phyloP scores from a whole-genome alignment of 768 basidiomycete species.

The Pulveroboletus ravenelii region DNA sequence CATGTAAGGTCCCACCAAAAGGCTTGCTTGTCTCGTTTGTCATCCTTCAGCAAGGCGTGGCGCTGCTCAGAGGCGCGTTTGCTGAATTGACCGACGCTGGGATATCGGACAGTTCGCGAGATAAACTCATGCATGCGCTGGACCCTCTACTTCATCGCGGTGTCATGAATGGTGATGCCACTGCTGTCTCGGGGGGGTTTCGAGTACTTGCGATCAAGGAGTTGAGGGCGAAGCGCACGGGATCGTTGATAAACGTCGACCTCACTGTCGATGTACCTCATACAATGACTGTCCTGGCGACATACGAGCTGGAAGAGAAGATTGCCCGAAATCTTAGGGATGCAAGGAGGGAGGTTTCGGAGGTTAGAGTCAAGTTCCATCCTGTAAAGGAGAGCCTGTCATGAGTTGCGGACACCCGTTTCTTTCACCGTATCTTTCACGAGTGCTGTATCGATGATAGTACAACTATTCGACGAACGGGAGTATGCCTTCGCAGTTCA shows the following conservation, averaged over 20 bases:
- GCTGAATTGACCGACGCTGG: constrained; percentile 83
- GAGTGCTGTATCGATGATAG: neutral
- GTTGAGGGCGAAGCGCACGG: constrained; percentile 70
- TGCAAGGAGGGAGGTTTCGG: constrained; percentile 61
- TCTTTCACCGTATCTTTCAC: neutral
- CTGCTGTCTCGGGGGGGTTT: neutral
- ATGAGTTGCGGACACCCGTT: constrained; percentile 1
- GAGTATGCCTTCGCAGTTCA: too few species aligned
- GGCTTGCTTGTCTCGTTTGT: constrained; percentile 87
- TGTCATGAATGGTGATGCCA: constrained; percentile 16
- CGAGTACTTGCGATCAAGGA: constrained; percentile 44
- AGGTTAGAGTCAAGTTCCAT: constrained; percentile 64
- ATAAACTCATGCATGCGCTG: constrained; percentile 51
- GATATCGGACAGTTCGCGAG: constrained; percentile 52
- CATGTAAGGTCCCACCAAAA: constrained; percentile 26
- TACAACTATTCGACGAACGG: neutral
- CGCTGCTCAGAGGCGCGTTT: constrained; percentile 64
- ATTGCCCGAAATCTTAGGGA: constrained; percentile 54
- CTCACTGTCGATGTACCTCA: constrained; percentile 68
- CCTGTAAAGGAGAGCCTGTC: constrained; percentile 32
- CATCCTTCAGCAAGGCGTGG: constrained; percentile 75
- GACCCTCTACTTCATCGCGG: constrained; percentile 46
- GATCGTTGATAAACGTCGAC: constrained; percentile 82
- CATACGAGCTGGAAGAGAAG: constrained; percentile 54
- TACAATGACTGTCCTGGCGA: constrained; percentile 51